Evolutionary conservation across 495 filamentous ascomycete species (phyloP), one percentile per base, ranked within the genome.

Genomic region (Lophiotrema nucula): DNA sequence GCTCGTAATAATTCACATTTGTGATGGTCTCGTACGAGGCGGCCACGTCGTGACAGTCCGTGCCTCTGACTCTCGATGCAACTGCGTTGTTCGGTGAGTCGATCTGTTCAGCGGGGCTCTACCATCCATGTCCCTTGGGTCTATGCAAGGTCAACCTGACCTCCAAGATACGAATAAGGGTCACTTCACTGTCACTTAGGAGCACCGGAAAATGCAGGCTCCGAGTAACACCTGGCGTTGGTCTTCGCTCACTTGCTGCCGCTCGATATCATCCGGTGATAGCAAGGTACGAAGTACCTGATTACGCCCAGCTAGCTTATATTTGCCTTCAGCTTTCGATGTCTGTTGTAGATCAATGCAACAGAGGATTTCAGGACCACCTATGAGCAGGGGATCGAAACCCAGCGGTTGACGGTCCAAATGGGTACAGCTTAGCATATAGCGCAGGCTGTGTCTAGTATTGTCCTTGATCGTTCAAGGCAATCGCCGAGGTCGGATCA

Each of bases 401-500:
- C n/a, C n/a, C n/a, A n/a, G 53, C 53, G 53, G 41, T 47, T 56
- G 16, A 47, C 27, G 53, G 31, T 46, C 26, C 51, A 31, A 24
- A n/a, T n/a, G n/a, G n/a, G n/a, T n/a, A n/a, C n/a, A n/a, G n/a
- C n/a, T n/a, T n/a, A n/a, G n/a, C n/a, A n/a, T n/a, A n/a, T n/a
- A n/a, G n/a, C n/a, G n/a, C n/a, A n/a, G n/a, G n/a, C n/a, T n/a
- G 23, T 43, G 41, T 27, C 24, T 38, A 12, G 1, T 23, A 22
- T 23, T 47, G 6, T 33, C 19, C 15, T 18, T 19, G 16, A 13
- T 35, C 31, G 31, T n/a, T 35, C 3, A 26, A 46, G 28, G 53
- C 18, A 56, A 12, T n/a, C 44, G 44, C 54, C 45, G 54, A 57
- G 43, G 45, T 48, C 33, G 54, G 54, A 22, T 21, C 45, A 41